phyloP scores from a whole-genome alignment of 345 rosid species.

The Euclidium syriacum region DNA sequence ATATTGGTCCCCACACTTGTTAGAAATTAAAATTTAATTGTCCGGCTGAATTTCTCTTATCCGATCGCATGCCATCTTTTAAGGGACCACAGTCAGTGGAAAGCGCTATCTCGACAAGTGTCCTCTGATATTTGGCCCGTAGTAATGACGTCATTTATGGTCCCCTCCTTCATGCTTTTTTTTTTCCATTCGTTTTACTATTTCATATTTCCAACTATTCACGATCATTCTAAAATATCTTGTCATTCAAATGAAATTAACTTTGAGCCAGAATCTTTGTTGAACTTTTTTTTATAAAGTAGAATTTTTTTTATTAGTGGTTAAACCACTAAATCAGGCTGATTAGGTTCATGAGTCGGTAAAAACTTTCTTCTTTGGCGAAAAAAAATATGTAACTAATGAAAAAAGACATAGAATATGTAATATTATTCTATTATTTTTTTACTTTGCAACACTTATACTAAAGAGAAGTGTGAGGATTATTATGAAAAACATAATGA shows the following conservation, averaged over 20 bases:
- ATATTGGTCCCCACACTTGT: conserved; percentile 7
- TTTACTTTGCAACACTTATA: no score
- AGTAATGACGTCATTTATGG: conserved; percentile 16
- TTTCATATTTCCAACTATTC: background rate
- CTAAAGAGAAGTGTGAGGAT: no score
- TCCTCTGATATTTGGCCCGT: background rate
- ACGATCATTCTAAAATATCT: background rate
- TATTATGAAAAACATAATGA: no score
- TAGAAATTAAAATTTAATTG: background rate
- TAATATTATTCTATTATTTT: no score
- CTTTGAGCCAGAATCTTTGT: background rate
- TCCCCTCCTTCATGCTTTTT: conserved; percentile 5
- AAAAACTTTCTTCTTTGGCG: no score
- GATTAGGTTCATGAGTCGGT: background rate
- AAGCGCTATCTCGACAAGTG: conserved; percentile 10
- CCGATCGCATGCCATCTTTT: conserved; percentile 21
- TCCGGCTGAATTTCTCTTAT: conserved; percentile 13
- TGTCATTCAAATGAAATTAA: background rate
- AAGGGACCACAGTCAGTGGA: conserved; percentile 19
- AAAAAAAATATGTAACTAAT: no score
- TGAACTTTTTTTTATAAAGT: no score
- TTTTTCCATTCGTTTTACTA: background rate
- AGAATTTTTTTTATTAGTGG: background rate
- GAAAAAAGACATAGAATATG: no score
- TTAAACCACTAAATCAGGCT: background rate